phyloP scores from a whole-genome alignment of 768 basidiomycete species.

The Trametes coccinea region DNA sequence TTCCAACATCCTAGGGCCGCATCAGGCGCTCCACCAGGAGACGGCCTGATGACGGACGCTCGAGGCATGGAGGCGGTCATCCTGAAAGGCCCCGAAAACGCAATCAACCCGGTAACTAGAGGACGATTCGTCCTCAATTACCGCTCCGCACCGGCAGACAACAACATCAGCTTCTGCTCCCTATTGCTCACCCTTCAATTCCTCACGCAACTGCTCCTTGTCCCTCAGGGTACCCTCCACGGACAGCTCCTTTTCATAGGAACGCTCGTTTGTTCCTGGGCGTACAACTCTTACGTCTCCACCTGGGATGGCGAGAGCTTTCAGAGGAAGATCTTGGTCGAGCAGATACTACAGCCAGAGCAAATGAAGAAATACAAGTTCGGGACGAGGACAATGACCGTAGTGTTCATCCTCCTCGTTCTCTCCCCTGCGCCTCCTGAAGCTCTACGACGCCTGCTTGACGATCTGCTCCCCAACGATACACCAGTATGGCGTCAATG shows the following conservation, averaged over 20 bases:
- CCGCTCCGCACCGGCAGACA: background rate
- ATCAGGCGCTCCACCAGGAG: conserved; percentile 1
- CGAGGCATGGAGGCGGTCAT: background rate
- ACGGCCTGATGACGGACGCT: conserved; percentile 6
- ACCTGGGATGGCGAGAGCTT: conserved; percentile 11
- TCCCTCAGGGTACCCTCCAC: conserved; percentile 13
- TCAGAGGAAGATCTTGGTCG: conserved; percentile 10
- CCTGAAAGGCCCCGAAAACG: background rate
- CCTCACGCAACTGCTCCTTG: conserved; percentile 11
- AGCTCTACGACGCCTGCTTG: background rate
- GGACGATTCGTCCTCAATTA: conserved; percentile 8
- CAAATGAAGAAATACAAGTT: background rate
- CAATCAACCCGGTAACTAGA: conserved; percentile 10
- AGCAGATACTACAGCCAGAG: background rate
- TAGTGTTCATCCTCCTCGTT: conserved; percentile 2
- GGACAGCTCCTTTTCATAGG: conserved; percentile 17
- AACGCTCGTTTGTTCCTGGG: conserved; percentile 16
- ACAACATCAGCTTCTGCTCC: conserved; percentile 5
- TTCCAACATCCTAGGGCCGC: conserved; percentile 5
- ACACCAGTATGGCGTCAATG: background rate
- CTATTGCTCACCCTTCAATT: conserved; percentile 12
- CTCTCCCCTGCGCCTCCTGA: background rate
- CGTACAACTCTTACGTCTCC: conserved; percentile 16
- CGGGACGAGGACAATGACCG: conserved; percentile 2
- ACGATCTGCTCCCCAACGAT: conserved; percentile 12